phyloP scores from a whole-genome alignment of 768 basidiomycete species.

The Cantharellus cinnabarinus region DNA sequence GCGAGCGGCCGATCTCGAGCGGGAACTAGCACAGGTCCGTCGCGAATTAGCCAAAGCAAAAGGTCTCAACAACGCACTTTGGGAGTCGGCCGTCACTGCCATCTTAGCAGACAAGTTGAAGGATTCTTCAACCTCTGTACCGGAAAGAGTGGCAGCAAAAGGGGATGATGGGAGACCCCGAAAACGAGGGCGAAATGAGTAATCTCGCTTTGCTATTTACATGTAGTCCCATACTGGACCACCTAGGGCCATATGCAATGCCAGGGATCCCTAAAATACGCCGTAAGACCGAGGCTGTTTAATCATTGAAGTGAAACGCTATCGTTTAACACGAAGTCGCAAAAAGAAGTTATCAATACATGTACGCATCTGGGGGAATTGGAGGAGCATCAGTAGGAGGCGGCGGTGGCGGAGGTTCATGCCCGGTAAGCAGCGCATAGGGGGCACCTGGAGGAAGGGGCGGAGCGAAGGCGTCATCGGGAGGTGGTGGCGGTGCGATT shows the following conservation, averaged over 20 bases:
- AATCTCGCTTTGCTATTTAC: neutral
- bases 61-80: constrained; percentile 84
- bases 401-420: neutral
- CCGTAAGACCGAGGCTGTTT: no score
- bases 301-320: no score
- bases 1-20: constrained; percentile 47
- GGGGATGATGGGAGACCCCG: neutral
- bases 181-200: neutral
- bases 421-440: no score
- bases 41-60: constrained; percentile 67
- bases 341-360: neutral
- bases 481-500: neutral
- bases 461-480: neutral
- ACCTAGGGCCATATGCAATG: no score
- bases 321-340: no score
- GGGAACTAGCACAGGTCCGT: constrained; percentile 43
- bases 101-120: constrained; percentile 18
- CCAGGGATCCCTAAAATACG: no score
- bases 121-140: neutral
- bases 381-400: neutral
- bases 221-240: no score
- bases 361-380: neutral
- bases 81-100: constrained; percentile 63
- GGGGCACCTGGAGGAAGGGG: neutral
- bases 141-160: neutral